Evolutionary conservation across 495 filamentous ascomycete genomes (phyloP).

Genomic region (Trichoderma orchidacearum): DNA sequence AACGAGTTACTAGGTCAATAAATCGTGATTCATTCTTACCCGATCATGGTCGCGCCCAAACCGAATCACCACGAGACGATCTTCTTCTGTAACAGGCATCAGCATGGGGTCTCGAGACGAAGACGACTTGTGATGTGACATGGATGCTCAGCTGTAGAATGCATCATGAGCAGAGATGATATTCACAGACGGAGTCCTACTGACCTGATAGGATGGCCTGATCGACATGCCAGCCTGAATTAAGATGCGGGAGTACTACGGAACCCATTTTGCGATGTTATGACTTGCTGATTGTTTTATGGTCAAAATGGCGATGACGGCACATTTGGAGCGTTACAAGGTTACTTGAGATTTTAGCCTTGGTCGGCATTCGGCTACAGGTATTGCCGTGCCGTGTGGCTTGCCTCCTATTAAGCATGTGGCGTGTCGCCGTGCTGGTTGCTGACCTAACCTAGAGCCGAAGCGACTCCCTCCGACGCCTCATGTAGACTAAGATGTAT

Average conservation of each 20-base stretch:
- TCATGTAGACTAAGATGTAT: too few relatives aligned
- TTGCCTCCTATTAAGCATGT: neutral
- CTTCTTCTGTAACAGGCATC: slow-evolving; percentile 47
- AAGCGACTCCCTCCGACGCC: neutral
- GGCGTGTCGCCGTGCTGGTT: neutral
- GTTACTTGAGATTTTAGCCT: neutral
- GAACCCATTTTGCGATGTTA: slow-evolving; percentile 52
- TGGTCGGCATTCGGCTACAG: neutral
- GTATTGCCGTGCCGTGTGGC: neutral
- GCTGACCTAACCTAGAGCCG: neutral
- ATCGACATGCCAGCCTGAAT: slow-evolving; percentile 92
- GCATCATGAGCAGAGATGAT: neutral
- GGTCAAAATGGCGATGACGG: neutral
- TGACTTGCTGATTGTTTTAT: neutral
- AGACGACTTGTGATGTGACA: too few relatives aligned
- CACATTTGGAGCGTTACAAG: neutral
- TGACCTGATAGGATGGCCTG: slow-evolving; percentile 62
- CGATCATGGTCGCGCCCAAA: slow-evolving; percentile 74
- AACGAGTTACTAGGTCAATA: too few relatives aligned
- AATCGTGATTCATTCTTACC: slow-evolving; percentile 20
- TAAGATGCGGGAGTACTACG: slow-evolving; percentile 83
- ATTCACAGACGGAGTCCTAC: neutral
- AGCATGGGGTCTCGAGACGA: too few relatives aligned
- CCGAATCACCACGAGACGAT: slow-evolving; percentile 88
- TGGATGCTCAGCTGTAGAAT: slow-evolving; percentile 3